Percentiles rank a stretch among this genome's conserved stretches.
These are phyloP conservation scores for Rhynchospora breviuscula DNA, from an alignment of 176 grass and related monocot genomes.

Conservation along the genomic window DNA sequence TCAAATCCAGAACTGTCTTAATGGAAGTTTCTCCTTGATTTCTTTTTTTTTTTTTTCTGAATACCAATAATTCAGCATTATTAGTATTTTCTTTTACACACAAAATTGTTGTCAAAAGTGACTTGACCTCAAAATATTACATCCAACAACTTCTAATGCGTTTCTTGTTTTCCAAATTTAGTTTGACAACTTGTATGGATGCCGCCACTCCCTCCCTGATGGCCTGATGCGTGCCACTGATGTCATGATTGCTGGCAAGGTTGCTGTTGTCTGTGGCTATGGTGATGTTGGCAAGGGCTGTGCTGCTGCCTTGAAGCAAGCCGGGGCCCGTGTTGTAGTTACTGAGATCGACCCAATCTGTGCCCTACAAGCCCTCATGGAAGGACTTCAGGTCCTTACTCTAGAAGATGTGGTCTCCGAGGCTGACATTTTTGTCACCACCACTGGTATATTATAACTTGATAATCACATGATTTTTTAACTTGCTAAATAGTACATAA, in stretches of 20 bases:
- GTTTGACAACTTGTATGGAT: slow-evolving; percentile 96
- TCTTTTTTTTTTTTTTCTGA: too few species aligned
- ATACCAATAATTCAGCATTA: not conserved
- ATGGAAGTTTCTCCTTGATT: too few species aligned
- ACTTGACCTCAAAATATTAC: too few species aligned
- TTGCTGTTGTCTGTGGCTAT: slow-evolving; percentile 78
- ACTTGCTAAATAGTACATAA: not conserved
- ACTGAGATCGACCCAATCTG: slow-evolving; percentile 99
- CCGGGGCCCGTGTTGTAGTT: slow-evolving; percentile 90
- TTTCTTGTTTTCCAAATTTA: slow-evolving; percentile 21
- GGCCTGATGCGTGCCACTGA: slow-evolving; percentile 96
- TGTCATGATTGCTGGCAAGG: slow-evolving; percentile 98
- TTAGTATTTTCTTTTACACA: not conserved
- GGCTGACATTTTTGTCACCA: slow-evolving; percentile 93
- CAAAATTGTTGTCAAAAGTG: not conserved
- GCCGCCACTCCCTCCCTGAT: slow-evolving; percentile 95
- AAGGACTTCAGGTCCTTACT: slow-evolving; percentile 78
- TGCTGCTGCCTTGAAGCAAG: slow-evolving; percentile 80
- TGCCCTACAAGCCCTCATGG: slow-evolving; percentile 94
- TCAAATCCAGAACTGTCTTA: too few species aligned
- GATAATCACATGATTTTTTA: not conserved
- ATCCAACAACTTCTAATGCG: not conserved
- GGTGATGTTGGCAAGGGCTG: slow-evolving; percentile 98
- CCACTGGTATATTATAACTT: slow-evolving; percentile 38
- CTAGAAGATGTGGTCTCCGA: slow-evolving; percentile 72